Conservation (phyloP, 768 basidiomycete species). For the Hysterangium stoloniferum region DNA sequence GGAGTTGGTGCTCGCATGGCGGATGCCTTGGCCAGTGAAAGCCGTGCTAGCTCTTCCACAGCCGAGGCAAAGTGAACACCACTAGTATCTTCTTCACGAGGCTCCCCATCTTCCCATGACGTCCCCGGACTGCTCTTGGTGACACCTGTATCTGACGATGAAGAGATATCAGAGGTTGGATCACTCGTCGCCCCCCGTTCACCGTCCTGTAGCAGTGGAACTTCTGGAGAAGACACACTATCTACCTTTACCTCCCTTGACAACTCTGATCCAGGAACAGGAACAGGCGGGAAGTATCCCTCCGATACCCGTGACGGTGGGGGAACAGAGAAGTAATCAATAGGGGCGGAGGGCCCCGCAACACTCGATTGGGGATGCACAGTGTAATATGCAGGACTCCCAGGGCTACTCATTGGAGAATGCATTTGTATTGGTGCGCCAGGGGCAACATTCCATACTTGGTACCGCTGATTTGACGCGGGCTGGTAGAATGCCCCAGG, state of each 20-base stretch:
- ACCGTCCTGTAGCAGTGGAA: neutral
- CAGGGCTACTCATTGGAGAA: slow-evolving; percentile 1
- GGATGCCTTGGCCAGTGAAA: neutral
- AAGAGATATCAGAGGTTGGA: neutral
- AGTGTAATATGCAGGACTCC: slow-evolving; percentile 1
- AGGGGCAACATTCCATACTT: slow-evolving; percentile 9
- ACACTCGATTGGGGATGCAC: neutral
- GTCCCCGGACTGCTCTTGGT: neutral
- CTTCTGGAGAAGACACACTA: neutral
- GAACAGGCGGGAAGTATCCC: slow-evolving; percentile 37
- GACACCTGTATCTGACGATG: neutral
- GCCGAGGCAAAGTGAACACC: too few species aligned
- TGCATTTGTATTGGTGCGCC: neutral
- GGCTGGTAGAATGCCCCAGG: slow-evolving; percentile 55
- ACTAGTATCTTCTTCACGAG: neutral
- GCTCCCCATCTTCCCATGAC: neutral
- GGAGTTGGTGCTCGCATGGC: neutral
- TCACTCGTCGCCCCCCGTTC: neutral
- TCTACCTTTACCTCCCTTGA: neutral
- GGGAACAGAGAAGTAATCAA: slow-evolving; percentile 16
- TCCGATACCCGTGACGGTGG: slow-evolving; percentile 3
- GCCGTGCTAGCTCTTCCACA: too few species aligned
- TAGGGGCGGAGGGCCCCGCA: slow-evolving; percentile 41
- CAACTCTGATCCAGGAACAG: slow-evolving; percentile 14
- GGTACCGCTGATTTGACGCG: slow-evolving; percentile 19